Percentiles rank a stretch among this genome's conserved stretches.
Conservation (phyloP, 257 asterid genomes). For the Solanum sparsipilum region DNA sequence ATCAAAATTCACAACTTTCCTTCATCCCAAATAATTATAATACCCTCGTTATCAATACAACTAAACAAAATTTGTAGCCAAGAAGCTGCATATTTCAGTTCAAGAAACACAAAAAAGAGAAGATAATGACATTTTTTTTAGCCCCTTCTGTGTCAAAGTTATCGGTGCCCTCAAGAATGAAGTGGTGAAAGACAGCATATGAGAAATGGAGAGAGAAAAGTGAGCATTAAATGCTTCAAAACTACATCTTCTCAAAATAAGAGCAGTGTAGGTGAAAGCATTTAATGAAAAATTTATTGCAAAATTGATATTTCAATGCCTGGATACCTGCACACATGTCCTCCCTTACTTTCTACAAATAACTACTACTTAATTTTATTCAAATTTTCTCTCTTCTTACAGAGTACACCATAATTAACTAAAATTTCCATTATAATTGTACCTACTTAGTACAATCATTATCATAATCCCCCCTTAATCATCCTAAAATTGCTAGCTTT, state of each 20-base stretch:
- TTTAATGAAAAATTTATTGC: slow-evolving; percentile 28
- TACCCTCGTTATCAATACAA: not conserved
- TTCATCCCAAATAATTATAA: not conserved
- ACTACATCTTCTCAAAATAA: slow-evolving; percentile 22
- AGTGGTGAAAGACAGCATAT: not conserved
- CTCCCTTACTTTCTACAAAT: not conserved
- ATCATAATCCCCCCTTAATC: not conserved
- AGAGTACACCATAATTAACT: not conserved
- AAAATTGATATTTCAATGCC: slow-evolving; percentile 21
- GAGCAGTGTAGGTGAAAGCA: slow-evolving; percentile 33
- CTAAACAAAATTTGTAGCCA: not conserved
- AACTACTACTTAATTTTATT: not conserved
- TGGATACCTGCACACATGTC: slow-evolving; percentile 30
- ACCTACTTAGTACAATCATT: not conserved
- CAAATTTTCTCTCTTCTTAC: not conserved
- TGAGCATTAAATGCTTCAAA: slow-evolving; percentile 26
- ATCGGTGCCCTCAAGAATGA: not conserved
- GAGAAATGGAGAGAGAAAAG: not conserved
- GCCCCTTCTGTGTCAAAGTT: not conserved
- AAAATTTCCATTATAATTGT: not conserved
- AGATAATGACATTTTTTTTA: not conserved
- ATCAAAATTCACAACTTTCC: not conserved
- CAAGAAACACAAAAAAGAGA: not conserved
- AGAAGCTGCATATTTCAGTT: not conserved
- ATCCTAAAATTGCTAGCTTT: not conserved